Percentiles rank a stretch among this genome's conserved stretches.
These are phyloP conservation scores for Sindora glabra DNA, from an alignment of 306 rosid genomes.

Conservation along the genomic window DNA sequence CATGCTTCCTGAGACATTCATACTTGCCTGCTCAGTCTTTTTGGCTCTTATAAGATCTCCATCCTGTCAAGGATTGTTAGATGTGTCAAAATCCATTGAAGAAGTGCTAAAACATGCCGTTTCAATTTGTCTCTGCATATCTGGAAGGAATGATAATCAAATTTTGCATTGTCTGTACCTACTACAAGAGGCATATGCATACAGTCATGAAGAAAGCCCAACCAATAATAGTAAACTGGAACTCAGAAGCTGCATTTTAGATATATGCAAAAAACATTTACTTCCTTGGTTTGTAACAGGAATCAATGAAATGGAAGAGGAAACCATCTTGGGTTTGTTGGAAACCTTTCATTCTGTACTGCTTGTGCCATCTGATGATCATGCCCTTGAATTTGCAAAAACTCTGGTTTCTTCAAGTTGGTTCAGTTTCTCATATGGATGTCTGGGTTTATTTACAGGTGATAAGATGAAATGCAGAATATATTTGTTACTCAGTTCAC, in stretches of 20 bases:
- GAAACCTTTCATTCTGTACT: slow-evolving; percentile 69
- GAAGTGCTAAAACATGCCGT: slow-evolving; percentile 55
- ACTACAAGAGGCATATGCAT: slow-evolving; percentile 68
- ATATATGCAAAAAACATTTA: slow-evolving; percentile 47
- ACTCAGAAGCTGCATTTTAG: slow-evolving; percentile 36
- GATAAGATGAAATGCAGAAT: slow-evolving; percentile 65
- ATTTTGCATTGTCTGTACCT: slow-evolving; percentile 64
- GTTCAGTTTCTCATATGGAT: slow-evolving; percentile 84
- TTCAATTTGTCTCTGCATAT: slow-evolving; percentile 50
- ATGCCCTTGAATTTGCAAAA: slow-evolving; percentile 40
- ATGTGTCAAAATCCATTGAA: slow-evolving; percentile 39
- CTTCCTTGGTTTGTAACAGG: slow-evolving; percentile 69
- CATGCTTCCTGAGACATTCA: slow-evolving; percentile 70
- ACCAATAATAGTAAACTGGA: slow-evolving; percentile 27
- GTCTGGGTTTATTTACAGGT: slow-evolving; percentile 74
- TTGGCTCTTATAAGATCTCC: slow-evolving; percentile 62
- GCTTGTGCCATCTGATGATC: slow-evolving; percentile 41
- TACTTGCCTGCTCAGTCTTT: slow-evolving; percentile 52
- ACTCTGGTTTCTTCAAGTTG: slow-evolving; percentile 55
- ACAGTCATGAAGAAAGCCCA: slow-evolving; percentile 44
- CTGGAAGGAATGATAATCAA: slow-evolving; percentile 43
- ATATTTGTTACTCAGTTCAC: slow-evolving; percentile 65
- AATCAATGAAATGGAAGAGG: slow-evolving; percentile 66
- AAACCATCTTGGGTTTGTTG: slow-evolving; percentile 59
- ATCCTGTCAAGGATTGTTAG: slow-evolving; percentile 40